Evolutionary conservation across 768 basidiomycete genomes (phyloP).

Genomic region (Tricholoma sp.): DNA sequence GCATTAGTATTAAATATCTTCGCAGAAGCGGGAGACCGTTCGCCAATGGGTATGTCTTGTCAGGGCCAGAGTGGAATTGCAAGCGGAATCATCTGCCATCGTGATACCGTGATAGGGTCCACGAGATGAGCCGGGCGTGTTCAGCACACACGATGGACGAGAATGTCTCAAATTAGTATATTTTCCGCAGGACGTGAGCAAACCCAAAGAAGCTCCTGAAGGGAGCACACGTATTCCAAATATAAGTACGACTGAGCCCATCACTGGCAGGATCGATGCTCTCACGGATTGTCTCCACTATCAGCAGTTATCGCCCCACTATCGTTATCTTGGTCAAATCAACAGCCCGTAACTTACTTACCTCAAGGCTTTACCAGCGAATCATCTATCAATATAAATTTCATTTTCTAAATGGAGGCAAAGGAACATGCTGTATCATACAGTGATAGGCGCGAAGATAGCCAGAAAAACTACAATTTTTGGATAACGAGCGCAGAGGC

Average conservation of each 20-base stretch:
- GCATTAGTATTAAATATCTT: no score
- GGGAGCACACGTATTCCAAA: neutral
- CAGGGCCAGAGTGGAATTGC: no score
- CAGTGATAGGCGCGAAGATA: constrained; percentile 6
- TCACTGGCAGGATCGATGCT: neutral
- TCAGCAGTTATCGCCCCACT: neutral
- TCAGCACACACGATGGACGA: neutral
- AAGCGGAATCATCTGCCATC: no score
- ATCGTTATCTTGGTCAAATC: neutral
- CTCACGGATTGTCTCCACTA: neutral
- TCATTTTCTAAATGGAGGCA: neutral
- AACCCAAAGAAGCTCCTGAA: neutral
- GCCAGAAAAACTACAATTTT: constrained; percentile 56
- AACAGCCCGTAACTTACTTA: no score
- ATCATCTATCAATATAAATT: neutral
- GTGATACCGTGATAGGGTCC: no score
- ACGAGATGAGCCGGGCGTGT: no score
- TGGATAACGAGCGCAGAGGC: constrained; percentile 90
- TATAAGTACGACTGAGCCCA: neutral
- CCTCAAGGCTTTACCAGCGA: neutral
- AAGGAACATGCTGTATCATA: neutral
- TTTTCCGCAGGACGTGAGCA: no score
- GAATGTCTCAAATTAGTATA: no score
- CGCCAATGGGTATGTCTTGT: no score
- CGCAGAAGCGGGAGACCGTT: no score